Base-by-base conservation (phyloP, 306 rosid genomes). In the Sindora glabra region DNA sequence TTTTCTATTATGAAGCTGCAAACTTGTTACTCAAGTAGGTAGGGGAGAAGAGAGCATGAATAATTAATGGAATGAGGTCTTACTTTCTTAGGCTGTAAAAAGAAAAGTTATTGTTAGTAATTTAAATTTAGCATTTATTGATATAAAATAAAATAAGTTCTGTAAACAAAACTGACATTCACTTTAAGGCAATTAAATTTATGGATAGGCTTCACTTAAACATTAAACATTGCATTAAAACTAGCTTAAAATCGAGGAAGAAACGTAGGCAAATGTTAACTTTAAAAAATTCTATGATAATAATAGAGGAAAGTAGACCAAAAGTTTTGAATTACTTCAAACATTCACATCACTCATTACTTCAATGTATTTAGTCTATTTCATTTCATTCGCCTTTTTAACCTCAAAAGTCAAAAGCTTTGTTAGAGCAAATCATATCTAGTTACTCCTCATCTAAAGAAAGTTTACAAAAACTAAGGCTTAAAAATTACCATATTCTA, bases 161-260 rank as follows among this genome's bases (percentile, higher is more conserved):
- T 15, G 34, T 58, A 25, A 56, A 49, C 46, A 46, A 55, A 65
- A 27, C 25, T n/a, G n/a, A 56, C 48, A 45, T 41, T 54, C 73
- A 82, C 94, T 89, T 86, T 86, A 77, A 86, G 76, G 65, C 89
- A 79, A 58, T 86, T 82, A 64, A 82, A 86, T 69, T 89, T 74
- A 61, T 86, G 89, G 71, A 86, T 80, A 68, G 82, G 77, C 89
- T 86, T 86, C 77, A 81, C 79, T 74, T 82, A 89, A 64, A 86
- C 94, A 67, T 86, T 89, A 65, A 82, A 86, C 94, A 86, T 82
- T 48, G 94, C 94, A 79, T 86, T 89, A 63, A 79, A 67, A 74
- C 89, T 82, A 56, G 82, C 94, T 86, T 85, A 82, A 69, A 71
- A 56, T 54, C 40, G 32, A 38, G 68, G 61, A 56, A 73, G 70